A percentile compares a stretch with the other conserved stretches of the same genome.
Evolutionary conservation across 2,329 filamentous ascomycete species (phyloP).

Genomic region (Botrytis byssoidea): DNA sequence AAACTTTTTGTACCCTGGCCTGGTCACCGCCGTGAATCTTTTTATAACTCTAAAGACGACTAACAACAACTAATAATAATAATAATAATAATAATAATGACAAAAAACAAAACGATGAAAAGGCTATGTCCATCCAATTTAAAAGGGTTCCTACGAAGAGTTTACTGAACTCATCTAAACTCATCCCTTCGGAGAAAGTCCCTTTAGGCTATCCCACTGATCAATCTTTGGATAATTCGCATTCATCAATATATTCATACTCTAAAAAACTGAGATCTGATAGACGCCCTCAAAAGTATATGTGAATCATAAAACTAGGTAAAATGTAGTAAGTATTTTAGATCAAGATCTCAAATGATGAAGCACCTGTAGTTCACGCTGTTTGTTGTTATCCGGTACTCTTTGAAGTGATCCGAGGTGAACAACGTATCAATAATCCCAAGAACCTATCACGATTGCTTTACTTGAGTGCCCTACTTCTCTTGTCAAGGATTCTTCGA

Average conservation of each 20-base stretch:
- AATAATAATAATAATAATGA: neutral
- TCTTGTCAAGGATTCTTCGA: slow-evolving; percentile 64
- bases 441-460: slow-evolving; percentile 63
- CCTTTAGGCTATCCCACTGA: neutral
- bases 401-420: neutral
- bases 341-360: neutral
- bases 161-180: neutral
- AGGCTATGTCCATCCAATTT: neutral
- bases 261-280: neutral
- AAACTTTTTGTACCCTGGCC: neutral
- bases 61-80: neutral
- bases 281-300: slow-evolving; percentile 21
- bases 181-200: neutral
- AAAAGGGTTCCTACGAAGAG: neutral
- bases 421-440: slow-evolving; percentile 19
- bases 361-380: neutral
- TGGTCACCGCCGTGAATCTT: neutral
- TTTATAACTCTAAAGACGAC: too few relatives aligned
- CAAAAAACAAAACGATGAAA: neutral
- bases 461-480: slow-evolving; percentile 61
- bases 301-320: slow-evolving; percentile 11
- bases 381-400: neutral
- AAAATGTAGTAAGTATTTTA: slow-evolving; percentile 22
- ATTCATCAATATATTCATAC: neutral
- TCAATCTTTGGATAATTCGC: neutral